Evolutionary conservation across 2,329 filamentous ascomycete genomes (phyloP), one percentile per base, ranked within the genome.

Genomic region (Apiospora arundinis): DNA sequence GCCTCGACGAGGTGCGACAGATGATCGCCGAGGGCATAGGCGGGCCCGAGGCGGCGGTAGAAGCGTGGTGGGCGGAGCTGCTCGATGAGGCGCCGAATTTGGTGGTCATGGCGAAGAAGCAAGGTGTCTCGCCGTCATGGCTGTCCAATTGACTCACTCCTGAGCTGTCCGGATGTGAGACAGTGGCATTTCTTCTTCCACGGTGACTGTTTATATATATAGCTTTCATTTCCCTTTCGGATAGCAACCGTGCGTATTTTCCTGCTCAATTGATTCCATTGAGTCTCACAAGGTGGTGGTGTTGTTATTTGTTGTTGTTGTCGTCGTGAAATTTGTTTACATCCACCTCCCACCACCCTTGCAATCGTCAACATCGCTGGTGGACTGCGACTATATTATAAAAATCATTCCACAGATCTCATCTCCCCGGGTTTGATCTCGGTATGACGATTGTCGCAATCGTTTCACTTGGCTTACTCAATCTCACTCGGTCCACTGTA

Each of bases 11-110:
- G 69, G 69, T 70, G 11, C 21, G 16, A 21, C 40, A 70, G 52
- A 60, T 70, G 49, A 66, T 70, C 23, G 25, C 25, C 42, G 69
- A 70, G 42, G 69, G 69, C 11, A 42, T 70, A 11, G 69, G 69
- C 2, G 69, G 69, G 1, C 9, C 18, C 2, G 42, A 44, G 48
- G 69, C 32, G 16, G 25, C 42, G 40, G 40, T 45, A 5, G 69
- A 70, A 52, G 37, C 16, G 12, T 70, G 69, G 69, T 66, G 69
- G 69, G 25, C 40, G 37, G 69, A 56, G n/a, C 60, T 70, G 52
- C 32, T 70, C 12, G 42, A 63, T 2, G 69, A 70, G 52, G 69
- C 69, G 14, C 69, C 69, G 6, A 70, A 70, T 25, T 18, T 70
- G 18, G 69, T 70, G 18, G 25, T 70, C 25, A 66, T 46, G 37